Conservation (phyloP, 495 filamentous ascomycete genomes). For the Neurospora sp. region DNA sequence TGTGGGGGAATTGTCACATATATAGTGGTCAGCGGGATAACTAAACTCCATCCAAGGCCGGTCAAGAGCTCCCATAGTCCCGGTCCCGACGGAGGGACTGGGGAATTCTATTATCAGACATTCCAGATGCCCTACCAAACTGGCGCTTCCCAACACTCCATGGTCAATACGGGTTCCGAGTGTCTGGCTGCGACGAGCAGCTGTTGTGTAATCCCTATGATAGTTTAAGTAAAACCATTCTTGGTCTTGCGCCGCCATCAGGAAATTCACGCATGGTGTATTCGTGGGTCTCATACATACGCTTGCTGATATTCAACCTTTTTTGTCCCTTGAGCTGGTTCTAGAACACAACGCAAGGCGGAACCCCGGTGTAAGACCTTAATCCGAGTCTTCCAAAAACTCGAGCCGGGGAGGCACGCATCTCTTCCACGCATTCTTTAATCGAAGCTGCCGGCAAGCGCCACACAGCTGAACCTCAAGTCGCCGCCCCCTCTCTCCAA, state of each 20-base stretch:
- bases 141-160: background rate
- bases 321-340: background rate
- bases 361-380: background rate
- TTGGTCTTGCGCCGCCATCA: background rate
- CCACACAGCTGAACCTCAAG: constrained; percentile 63
- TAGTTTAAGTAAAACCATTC: background rate
- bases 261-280: background rate
- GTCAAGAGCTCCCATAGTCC: background rate
- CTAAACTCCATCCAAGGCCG: background rate
- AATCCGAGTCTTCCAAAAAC: background rate
- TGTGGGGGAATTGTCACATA: background rate
- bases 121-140: background rate
- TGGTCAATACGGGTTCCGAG: background rate
- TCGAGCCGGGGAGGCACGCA: background rate
- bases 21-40: background rate
- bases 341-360: background rate
- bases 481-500: constrained; percentile 58
- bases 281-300: background rate
- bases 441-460: constrained; percentile 56
- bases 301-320: background rate
- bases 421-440: constrained; percentile 16
- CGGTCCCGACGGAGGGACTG: background rate
- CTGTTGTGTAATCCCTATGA: background rate
- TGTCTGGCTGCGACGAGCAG: background rate
- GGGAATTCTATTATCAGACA: background rate